Base-by-base conservation (phyloP, 176 grass and related monocot species). In the Zizania latifolia region DNA sequence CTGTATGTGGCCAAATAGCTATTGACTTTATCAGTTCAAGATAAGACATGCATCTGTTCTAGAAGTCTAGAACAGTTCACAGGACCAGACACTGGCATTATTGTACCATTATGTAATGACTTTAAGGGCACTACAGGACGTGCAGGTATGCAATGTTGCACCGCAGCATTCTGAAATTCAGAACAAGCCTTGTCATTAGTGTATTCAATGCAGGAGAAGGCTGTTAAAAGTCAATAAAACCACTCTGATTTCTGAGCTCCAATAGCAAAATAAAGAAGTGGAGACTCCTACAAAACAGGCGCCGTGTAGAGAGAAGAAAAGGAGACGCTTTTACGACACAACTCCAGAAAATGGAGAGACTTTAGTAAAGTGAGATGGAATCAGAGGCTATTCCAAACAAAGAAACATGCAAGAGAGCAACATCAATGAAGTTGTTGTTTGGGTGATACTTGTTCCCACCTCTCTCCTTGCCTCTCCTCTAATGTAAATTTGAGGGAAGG, bases 401-500 rank as follows among this genome's bases (percentile, higher is more conserved):
- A 75, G 75, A 79, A 72, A 10, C 36, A 6, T 15, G n/a, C 55
- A 66, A 40, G 68, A 58, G 84, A 80, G 71, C 71, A 62, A 79
- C 80, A 77, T 48, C 23, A 63, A 69, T 74, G 75, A 79, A 74
- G 85, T 27, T 36, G 74, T 40, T 82, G 78, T 35, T 35, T 13
- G 0, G 17, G 39, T 58, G 78, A 22, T 78, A 65, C 85, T 36
- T 77, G 75, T 80, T 83, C 68, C 75, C 41, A 23, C 32, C 37
- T 30, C 53, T 65, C 34, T 37, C 70, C 39, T 79, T 83, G 62
- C 75, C 86, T 79, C 68, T 79, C 86, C 56, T 68, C 22, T 68
- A 73, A 82, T 88, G 90, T 90, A 88, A 91, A 91, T 88, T 55
- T 32, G 46, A 66, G 73, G 71, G 41, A 28, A 53, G 44, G 27